Percentiles rank a stretch among this genome's conserved stretches.
These are phyloP conservation scores for Thuidium tamariscinum DNA, from an alignment of 225 moss, liverwort and hornwort species.

Conservation along the genomic window DNA sequence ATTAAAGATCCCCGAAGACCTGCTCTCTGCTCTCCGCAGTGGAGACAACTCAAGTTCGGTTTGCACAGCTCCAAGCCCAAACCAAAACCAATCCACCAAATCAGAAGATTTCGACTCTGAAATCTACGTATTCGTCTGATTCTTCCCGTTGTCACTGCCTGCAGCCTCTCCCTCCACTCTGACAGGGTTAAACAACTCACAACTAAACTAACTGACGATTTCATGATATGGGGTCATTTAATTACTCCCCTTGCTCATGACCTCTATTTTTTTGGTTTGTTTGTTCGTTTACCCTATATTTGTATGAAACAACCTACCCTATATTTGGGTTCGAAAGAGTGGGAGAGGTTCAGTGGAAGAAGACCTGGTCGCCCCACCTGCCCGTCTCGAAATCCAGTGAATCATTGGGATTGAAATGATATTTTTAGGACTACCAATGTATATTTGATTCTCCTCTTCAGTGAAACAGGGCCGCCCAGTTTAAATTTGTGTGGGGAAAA, in stretches of 20 bases:
- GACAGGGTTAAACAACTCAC: background rate
- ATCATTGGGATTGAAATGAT: background rate
- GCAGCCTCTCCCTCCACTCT: background rate
- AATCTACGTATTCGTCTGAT: background rate
- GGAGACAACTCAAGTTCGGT: background rate
- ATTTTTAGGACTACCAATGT: too few relatives aligned
- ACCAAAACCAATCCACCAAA: background rate
- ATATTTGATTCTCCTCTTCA: background rate
- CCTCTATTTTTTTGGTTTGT: background rate
- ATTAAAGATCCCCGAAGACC: background rate
- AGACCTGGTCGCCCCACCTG: conserved; percentile 2
- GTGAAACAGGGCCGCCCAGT: background rate
- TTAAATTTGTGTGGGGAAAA: background rate
- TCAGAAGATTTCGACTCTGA: accelerated
- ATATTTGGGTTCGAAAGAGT: background rate
- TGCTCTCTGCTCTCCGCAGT: background rate
- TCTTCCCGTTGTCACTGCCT: background rate
- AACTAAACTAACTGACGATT: background rate
- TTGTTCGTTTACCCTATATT: background rate
- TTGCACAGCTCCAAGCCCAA: background rate
- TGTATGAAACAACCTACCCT: background rate
- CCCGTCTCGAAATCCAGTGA: too few relatives aligned
- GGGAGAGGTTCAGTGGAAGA: too few relatives aligned
- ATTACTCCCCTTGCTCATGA: background rate
- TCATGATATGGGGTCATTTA: too few relatives aligned